These are phyloP conservation scores for Carex myosuroides DNA, from an alignment of 176 grass and related monocot genomes.

Conservation along the genomic window DNA sequence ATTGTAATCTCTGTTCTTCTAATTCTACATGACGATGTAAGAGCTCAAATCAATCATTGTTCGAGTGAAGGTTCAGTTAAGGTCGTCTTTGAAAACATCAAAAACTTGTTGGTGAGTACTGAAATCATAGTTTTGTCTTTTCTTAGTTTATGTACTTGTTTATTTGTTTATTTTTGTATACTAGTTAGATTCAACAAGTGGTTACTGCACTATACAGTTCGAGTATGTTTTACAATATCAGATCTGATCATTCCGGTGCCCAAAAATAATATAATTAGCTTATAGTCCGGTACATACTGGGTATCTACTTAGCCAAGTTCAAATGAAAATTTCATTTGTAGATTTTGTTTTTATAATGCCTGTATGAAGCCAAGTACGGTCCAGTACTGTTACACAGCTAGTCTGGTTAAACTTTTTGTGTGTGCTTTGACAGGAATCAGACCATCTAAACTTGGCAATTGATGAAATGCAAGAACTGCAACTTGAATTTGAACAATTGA, in stretches of 20 bases:
- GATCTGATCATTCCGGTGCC: not conserved
- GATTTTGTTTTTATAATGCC: not conserved
- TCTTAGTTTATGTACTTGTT: conserved; percentile 25
- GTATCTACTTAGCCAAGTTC: not conserved
- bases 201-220: not conserved
- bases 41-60: conserved; percentile 49
- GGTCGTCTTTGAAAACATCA: conserved; percentile 44
- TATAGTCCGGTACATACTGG: not conserved
- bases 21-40: conserved; percentile 48
- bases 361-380: not conserved
- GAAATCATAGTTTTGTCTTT: conserved; percentile 15
- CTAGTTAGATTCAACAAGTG: not conserved
- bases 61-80: conserved; percentile 34
- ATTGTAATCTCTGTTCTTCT: conserved; percentile 49
- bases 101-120: conserved; percentile 44
- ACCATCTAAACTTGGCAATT: not conserved
- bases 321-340: not conserved
- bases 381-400: not conserved
- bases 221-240: not conserved
- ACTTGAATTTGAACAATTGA: conserved; percentile 19
- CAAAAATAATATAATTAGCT: not conserved
- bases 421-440: not conserved
- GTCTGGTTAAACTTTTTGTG: not conserved
- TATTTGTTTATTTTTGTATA: not conserved
- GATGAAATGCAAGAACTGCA: conserved; percentile 14